phyloP scores from a whole-genome alignment of 2,329 filamentous ascomycete genomes.

The Shiraia bambusicola region DNA sequence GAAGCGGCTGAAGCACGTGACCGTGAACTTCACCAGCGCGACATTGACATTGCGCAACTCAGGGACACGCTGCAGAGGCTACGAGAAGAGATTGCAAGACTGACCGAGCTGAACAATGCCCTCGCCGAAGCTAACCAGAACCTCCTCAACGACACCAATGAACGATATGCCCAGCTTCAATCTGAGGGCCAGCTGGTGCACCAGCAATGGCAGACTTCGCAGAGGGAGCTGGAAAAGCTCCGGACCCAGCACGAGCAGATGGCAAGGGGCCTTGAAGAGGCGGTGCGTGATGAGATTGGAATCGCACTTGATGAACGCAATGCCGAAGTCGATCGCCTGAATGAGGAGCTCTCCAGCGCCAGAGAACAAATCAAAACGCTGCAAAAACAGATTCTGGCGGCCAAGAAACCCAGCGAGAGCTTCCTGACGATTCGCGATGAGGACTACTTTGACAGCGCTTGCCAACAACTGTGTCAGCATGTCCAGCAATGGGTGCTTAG shows the following conservation, averaged over 20 bases:
- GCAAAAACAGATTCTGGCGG: conserved; percentile 60
- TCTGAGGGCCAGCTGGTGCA: conserved; percentile 60
- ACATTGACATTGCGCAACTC: conserved; percentile 82
- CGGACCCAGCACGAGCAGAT: conserved; percentile 64
- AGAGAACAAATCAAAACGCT: conserved; percentile 61
- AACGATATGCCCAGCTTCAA: conserved; percentile 68
- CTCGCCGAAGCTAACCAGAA: conserved; percentile 76
- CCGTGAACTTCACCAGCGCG: conserved; percentile 73
- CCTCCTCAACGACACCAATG: conserved; percentile 73
- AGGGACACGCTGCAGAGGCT: conserved; percentile 76
- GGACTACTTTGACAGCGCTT: conserved; percentile 92
- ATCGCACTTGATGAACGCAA: conserved; percentile 77
- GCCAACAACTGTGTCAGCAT: conserved; percentile 91
- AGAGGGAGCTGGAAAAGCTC: conserved; percentile 69
- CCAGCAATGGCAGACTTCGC: conserved; percentile 59
- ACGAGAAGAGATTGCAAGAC: conserved; percentile 75
- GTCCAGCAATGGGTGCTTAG: conserved; percentile 97
- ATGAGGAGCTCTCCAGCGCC: conserved; percentile 74
- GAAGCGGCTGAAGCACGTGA: conserved; percentile 65
- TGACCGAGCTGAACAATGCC: conserved; percentile 80
- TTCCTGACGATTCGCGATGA: conserved; percentile 83
- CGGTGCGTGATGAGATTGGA: conserved; percentile 62
- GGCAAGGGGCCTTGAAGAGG: conserved; percentile 63
- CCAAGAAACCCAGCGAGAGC: conserved; percentile 62
- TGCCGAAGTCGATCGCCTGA: conserved; percentile 75